Conservation (phyloP, 2,329 filamentous ascomycete species). For the Lasiodiplodia theobromae region DNA sequence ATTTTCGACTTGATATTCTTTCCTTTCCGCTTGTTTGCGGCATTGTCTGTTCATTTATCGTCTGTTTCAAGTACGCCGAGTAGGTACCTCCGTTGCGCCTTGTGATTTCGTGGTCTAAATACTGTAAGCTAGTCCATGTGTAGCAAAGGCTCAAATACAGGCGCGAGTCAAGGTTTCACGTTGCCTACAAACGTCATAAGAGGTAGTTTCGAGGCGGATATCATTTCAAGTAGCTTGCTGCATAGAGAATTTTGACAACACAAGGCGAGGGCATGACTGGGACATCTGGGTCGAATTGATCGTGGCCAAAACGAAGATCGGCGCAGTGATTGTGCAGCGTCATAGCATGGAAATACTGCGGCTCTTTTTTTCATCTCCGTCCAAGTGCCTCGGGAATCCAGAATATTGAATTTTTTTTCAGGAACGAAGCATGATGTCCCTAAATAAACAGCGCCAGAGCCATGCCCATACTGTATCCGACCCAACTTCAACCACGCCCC, state of each 20-base stretch:
- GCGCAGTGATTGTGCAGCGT: not conserved
- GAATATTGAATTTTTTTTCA: conserved; percentile 26
- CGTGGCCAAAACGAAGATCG: not conserved
- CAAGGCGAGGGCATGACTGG: not conserved
- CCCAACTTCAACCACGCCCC: conserved; percentile 26
- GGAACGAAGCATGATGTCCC: conserved; percentile 30
- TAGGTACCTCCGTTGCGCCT: conserved; percentile 5
- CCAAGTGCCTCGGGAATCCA: conserved; percentile 18
- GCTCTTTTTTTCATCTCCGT: conserved; percentile 7
- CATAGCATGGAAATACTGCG: not conserved
- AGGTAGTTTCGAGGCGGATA: not conserved
- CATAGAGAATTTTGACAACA: not conserved
- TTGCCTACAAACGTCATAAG: not conserved
- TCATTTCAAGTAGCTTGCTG: not conserved
- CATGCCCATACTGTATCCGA: conserved; percentile 25
- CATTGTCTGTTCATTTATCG: not conserved
- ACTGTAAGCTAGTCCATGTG: conserved; percentile 13
- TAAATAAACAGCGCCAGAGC: conserved; percentile 31
- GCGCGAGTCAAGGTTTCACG: conserved; percentile 7
- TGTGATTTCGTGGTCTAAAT: not conserved
- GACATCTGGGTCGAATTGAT: not conserved
- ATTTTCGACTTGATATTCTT: conserved; percentile 9
- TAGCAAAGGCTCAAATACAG: conserved; percentile 7
- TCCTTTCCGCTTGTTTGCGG: not conserved
- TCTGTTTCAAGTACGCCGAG: conserved; percentile 13